Percentiles rank a stretch among this genome's conserved stretches.
Conservation (phyloP, 2,329 filamentous ascomycete genomes). For the Aspergillus clavatus region DNA sequence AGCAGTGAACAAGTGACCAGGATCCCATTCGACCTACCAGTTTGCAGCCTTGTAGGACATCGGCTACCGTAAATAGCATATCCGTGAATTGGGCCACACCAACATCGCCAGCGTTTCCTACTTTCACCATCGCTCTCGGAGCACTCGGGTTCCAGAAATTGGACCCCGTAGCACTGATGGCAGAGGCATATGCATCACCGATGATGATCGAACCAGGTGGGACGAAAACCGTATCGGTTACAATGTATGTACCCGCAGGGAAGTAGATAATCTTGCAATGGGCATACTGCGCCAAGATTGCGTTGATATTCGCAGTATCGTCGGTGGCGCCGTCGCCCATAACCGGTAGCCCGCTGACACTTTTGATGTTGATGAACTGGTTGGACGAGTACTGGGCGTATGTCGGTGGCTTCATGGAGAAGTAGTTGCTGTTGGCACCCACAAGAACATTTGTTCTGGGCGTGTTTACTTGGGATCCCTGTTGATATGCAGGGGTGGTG, state of each 20-base stretch:
- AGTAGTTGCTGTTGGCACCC: constrained; percentile 34
- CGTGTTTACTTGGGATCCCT: constrained; percentile 15
- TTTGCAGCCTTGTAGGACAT: constrained; percentile 42
- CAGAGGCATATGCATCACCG: constrained; percentile 50
- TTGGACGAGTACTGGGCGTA: constrained; percentile 40
- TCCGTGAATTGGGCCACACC: constrained; percentile 49
- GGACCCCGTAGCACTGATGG: constrained; percentile 46
- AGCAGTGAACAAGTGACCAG: not conserved
- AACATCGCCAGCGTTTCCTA: constrained; percentile 48
- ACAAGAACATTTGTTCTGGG: constrained; percentile 24
- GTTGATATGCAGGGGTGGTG: too few relatives aligned
- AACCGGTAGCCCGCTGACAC: constrained; percentile 36
- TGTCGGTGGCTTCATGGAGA: constrained; percentile 39
- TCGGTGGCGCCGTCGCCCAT: constrained; percentile 41
- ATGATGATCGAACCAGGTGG: constrained; percentile 48
- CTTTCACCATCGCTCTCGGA: constrained; percentile 46
- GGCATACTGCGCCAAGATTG: constrained; percentile 29
- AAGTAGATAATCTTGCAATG: constrained; percentile 51
- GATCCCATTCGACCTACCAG: constrained; percentile 25
- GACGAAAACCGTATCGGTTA: constrained; percentile 44
- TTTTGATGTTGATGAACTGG: constrained; percentile 47
- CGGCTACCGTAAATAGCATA: constrained; percentile 48
- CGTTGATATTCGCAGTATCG: constrained; percentile 36
- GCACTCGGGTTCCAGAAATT: constrained; percentile 41
- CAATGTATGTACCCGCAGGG: constrained; percentile 51